Conservation (phyloP, 164 flowering plant genomes). For the Protea cynaroides region DNA sequence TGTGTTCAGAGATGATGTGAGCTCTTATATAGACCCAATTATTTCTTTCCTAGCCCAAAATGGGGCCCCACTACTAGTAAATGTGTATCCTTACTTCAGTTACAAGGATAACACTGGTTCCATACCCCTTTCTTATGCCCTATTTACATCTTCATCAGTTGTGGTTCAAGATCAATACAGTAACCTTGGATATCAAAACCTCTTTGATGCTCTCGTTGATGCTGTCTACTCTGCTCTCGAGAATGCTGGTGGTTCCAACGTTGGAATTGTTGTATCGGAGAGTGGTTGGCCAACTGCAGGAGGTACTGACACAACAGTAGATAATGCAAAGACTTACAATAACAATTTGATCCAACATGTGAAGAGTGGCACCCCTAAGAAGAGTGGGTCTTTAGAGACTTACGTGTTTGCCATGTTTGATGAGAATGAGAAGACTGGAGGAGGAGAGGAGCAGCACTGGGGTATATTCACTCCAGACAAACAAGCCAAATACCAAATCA, state of each 20-base stretch:
- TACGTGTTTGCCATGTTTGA: constrained; percentile 3
- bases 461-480: not conserved
- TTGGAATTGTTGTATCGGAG: constrained; percentile 7
- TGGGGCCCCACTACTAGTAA: not conserved
- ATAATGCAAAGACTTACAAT: constrained; percentile 3
- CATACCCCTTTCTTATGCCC: not conserved
- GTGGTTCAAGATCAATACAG: not conserved
- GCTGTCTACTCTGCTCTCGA: not conserved
- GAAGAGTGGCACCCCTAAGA: constrained; percentile 6
- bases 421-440: not conserved
- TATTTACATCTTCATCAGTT: not conserved
- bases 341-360: constrained; percentile 8
- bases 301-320: not conserved
- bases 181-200: not conserved
- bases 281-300: constrained; percentile 12
- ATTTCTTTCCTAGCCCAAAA: not conserved
- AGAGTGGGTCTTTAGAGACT: constrained; percentile 4
- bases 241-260: not conserved
- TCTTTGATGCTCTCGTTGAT: not conserved
- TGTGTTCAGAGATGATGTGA: not conserved
- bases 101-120: not conserved
- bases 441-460: not conserved
- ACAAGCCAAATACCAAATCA: constrained; percentile 3
- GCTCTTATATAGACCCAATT: not conserved
- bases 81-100: constrained; percentile 2